A percentile compares a stretch with the other conserved stretches of the same genome.
phyloP scores from a whole-genome alignment of 345 rosid genomes.

The Geranium brycei region DNA sequence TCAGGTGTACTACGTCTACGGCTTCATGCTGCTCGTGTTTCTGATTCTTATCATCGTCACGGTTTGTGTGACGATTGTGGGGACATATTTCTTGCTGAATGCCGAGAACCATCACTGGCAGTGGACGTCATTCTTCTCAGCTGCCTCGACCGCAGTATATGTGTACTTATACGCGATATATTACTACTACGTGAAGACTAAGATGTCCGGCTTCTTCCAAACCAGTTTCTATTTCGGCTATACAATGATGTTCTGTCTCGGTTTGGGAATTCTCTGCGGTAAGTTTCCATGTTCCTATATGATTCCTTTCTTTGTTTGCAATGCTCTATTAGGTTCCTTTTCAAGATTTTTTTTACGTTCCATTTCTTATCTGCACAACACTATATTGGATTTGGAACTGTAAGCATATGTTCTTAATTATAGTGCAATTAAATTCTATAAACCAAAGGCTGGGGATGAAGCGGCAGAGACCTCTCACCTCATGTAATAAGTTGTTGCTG shows the following conservation, averaged over 20 bases:
- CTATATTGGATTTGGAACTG: neutral
- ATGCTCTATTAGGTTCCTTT: too few species aligned
- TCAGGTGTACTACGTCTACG: constrained; percentile 91
- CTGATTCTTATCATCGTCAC: constrained; percentile 79
- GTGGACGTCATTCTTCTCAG: constrained; percentile 91
- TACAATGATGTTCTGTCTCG: constrained; percentile 92
- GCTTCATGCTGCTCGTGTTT: constrained; percentile 83
- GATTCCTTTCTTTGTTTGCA: too few species aligned
- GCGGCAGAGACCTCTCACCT: too few species aligned
- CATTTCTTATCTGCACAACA: neutral
- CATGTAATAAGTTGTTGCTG: too few species aligned
- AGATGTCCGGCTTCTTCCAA: constrained; percentile 96
- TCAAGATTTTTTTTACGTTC: neutral
- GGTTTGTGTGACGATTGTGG: constrained; percentile 84
- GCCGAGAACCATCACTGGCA: constrained; percentile 98
- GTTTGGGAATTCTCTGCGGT: constrained; percentile 92
- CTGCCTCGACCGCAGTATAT: constrained; percentile 88
- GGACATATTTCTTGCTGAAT: constrained; percentile 80
- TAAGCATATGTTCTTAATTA: neutral
- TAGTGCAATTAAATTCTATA: too few species aligned
- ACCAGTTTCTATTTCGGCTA: constrained; percentile 94
- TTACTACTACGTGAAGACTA: constrained; percentile 80
- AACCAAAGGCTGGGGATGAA: too few species aligned
- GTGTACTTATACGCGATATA: constrained; percentile 85
- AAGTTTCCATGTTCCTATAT: constrained; percentile 14